Base-by-base conservation (phyloP, 108 stramenopile genomes). In the Seminavis robusta region DNA sequence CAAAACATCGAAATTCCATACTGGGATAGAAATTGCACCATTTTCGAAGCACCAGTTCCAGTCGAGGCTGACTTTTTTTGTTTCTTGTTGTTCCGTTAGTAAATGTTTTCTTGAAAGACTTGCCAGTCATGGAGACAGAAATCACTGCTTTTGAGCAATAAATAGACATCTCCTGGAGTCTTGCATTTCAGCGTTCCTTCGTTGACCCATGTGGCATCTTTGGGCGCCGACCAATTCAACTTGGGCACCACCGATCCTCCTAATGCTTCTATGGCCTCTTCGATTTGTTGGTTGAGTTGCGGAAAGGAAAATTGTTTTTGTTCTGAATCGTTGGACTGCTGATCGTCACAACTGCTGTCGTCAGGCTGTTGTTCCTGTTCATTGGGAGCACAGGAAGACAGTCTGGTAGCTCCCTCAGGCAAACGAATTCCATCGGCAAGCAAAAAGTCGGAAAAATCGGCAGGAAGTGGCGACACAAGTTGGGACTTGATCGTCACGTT, bases 1-100 rank as follows among this genome's bases (percentile, higher is more conserved):
- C 73, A 63, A 98, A 98, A 46, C 94, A 95, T 8, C 97, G 87
- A 74, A 95, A 98, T 63, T 96, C 94, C 90, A 94, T 94, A 55
- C 88, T 82, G 15, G 92, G 87, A 61, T 94, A 81, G 0, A 96
- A 83, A 50, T 93, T 92, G 62, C 93, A 91, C 94, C 94, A 96
- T 62, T 96, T 94, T 39, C 93, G 68, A 45, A 98, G 59, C 7
- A 91, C 84, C 27, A 95, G 59, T 53, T 90, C 47, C 43, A 71
- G 8, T 54, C 58, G 20, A 34, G 23, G 13, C 49, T 39, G 16
- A 45, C 65, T 25, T 65, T 27, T 7, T 47, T 43, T 47, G 55
- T 16, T 21, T 17, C 43, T 59, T 61, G 49, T 56, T 80, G 32
- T n/a, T n/a, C n/a, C n/a, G n/a, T n/a, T n/a, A n/a, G n/a, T n/a